Conservation (phyloP, 2,329 filamentous ascomycete species). For the Venturiaceae sp. region DNA sequence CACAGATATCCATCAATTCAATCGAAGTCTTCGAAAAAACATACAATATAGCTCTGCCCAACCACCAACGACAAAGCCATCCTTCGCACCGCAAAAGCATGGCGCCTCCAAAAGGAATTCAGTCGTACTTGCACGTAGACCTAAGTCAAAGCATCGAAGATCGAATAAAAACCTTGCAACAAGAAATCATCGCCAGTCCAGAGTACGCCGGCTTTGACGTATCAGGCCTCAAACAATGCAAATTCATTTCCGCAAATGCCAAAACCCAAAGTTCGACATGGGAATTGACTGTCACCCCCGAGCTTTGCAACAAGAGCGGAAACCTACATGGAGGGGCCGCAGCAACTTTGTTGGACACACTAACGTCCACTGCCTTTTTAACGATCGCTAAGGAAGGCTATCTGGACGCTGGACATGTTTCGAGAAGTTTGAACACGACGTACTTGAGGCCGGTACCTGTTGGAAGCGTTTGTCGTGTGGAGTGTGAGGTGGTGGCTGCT, state of each 20-base stretch:
- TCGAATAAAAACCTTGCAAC: background rate
- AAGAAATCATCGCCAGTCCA: background rate
- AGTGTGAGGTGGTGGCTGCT: slow-evolving; percentile 33
- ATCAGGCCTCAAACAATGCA: background rate
- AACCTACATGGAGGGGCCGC: slow-evolving; percentile 46
- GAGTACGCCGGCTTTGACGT: background rate
- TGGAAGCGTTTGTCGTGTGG: slow-evolving; percentile 29
- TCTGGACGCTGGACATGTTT: slow-evolving; percentile 35
- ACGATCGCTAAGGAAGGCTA: slow-evolving; percentile 21
- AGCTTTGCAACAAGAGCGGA: slow-evolving; percentile 36
- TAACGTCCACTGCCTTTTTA: slow-evolving; percentile 30
- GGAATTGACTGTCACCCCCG: slow-evolving; percentile 31
- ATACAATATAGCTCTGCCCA: too few species aligned
- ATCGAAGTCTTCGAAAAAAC: too few species aligned
- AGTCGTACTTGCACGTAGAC: background rate
- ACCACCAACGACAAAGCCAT: too few species aligned
- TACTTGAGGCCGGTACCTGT: slow-evolving; percentile 32
- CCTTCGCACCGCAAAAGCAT: too few species aligned
- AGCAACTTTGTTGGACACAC: slow-evolving; percentile 45
- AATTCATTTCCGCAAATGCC: background rate
- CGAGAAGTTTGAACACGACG: slow-evolving; percentile 31
- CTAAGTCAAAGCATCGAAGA: background rate
- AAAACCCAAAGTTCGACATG: slow-evolving; percentile 16
- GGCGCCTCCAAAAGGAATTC: background rate
- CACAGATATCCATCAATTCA: too few species aligned